Evolutionary conservation across 441 rosid species (phyloP).

Genomic region (Melastoma candidum): DNA sequence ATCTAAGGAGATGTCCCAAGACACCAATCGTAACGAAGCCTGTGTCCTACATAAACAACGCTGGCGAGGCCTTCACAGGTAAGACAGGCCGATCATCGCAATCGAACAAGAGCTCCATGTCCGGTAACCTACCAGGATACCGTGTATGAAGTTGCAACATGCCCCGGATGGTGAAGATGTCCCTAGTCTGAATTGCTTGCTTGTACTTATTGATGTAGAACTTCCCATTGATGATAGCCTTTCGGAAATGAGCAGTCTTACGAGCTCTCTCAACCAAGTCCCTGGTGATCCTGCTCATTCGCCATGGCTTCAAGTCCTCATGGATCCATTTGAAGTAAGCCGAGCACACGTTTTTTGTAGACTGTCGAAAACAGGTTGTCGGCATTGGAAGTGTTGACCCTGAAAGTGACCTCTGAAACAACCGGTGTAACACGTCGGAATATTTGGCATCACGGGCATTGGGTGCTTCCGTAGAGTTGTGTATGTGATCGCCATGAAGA

Average conservation of each 20-base stretch:
- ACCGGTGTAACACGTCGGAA: no score
- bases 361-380: no score
- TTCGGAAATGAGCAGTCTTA: conserved; percentile 4
- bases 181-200: conserved; percentile 6
- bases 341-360: background rate
- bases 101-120: conserved; percentile 5
- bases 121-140: conserved; percentile 7
- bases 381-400: no score
- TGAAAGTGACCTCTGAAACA: no score
- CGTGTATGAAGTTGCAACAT: conserved; percentile 4
- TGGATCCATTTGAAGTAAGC: conserved; percentile 8
- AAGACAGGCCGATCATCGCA: background rate
- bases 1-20: no score
- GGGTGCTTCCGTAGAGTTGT: no score
- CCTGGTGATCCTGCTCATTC: conserved; percentile 6
- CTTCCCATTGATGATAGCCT: background rate
- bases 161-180: conserved; percentile 8
- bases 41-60: conserved; percentile 4
- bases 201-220: conserved; percentile 1
- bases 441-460: background rate
- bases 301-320: conserved; percentile 5
- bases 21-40: no score
- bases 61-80: conserved; percentile 31
- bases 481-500: no score
- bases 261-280: conserved; percentile 2